These are phyloP conservation scores for Claviceps sp. DNA, from an alignment of 2,329 filamentous ascomycete species.

Conservation along the genomic window DNA sequence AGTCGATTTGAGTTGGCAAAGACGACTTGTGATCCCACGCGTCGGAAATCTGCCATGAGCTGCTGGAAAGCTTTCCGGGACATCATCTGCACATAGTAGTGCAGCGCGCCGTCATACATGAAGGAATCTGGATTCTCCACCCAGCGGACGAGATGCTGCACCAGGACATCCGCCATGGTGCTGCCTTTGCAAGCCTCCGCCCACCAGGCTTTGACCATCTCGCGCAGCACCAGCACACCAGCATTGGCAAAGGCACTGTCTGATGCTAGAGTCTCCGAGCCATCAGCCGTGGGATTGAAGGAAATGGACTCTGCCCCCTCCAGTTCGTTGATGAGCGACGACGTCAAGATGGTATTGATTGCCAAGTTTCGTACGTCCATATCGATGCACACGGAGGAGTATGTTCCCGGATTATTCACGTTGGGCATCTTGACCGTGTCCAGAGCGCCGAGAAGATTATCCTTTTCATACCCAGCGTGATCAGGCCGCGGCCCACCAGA, in stretches of 20 bases:
- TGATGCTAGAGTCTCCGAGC: constrained; percentile 50
- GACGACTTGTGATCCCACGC: constrained; percentile 90
- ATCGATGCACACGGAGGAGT: constrained; percentile 92
- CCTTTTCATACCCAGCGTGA: constrained; percentile 89
- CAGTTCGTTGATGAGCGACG: constrained; percentile 89
- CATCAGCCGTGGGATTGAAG: constrained; percentile 47
- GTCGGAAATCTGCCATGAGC: constrained; percentile 89
- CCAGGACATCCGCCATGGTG: constrained; percentile 93
- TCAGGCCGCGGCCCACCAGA: constrained; percentile 76
- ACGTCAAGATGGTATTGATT: constrained; percentile 95
- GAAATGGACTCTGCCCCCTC: constrained; percentile 80
- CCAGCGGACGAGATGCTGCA: constrained; percentile 95
- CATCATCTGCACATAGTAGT: constrained; percentile 98
- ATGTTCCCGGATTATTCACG: constrained; percentile 86
- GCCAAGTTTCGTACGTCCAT: constrained; percentile 85
- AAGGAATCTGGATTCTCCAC: constrained; percentile 87
- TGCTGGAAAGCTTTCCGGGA: constrained; percentile 94
- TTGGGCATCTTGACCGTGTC: constrained; percentile 86
- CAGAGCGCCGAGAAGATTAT: constrained; percentile 71
- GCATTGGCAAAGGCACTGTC: constrained; percentile 90
- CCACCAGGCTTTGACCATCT: constrained; percentile 99
- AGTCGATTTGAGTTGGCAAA: constrained; percentile 84
- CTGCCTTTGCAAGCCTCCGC: constrained; percentile 80
- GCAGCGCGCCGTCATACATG: constrained; percentile 84
- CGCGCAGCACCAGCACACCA: constrained; percentile 76